phyloP scores from a whole-genome alignment of 2,329 filamentous ascomycete species.

The Botryotinia globosa region DNA sequence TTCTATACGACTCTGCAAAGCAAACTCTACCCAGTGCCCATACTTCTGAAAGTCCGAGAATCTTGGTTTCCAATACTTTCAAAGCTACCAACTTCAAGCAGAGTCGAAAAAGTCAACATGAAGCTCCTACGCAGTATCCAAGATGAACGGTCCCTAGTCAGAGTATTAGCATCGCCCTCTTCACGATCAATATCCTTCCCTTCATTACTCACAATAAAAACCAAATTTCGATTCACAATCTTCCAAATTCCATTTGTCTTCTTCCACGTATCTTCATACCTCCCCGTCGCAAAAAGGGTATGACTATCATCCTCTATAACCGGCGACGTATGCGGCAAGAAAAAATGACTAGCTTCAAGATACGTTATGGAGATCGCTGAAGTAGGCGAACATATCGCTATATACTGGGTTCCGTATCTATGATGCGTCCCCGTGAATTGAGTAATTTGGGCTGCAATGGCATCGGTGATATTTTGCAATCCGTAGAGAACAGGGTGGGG shows the following conservation, averaged over 20 bases:
- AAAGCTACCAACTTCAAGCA: background rate
- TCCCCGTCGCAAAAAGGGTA: background rate
- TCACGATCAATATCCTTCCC: too few species aligned
- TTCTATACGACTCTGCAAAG: background rate
- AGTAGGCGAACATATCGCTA: background rate
- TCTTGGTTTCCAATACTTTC: background rate
- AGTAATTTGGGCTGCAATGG: background rate
- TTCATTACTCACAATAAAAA: background rate
- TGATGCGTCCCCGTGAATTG: background rate
- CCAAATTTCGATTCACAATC: background rate
- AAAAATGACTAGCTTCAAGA: background rate
- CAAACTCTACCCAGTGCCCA: background rate
- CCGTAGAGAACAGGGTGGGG: background rate
- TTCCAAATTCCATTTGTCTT: background rate
- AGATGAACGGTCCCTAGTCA: background rate
- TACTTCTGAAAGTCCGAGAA: background rate
- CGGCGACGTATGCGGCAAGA: background rate
- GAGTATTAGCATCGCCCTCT: background rate
- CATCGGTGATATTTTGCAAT: background rate
- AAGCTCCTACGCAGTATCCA: background rate
- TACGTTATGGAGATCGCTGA: background rate
- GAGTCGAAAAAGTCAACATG: accelerated
- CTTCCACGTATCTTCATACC: constrained; percentile 1
- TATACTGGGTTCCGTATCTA: constrained; percentile 7
- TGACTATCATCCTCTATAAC: background rate